These are phyloP conservation scores for Mycena capillaripes DNA, from an alignment of 768 basidiomycete species.

Conservation along the genomic window DNA sequence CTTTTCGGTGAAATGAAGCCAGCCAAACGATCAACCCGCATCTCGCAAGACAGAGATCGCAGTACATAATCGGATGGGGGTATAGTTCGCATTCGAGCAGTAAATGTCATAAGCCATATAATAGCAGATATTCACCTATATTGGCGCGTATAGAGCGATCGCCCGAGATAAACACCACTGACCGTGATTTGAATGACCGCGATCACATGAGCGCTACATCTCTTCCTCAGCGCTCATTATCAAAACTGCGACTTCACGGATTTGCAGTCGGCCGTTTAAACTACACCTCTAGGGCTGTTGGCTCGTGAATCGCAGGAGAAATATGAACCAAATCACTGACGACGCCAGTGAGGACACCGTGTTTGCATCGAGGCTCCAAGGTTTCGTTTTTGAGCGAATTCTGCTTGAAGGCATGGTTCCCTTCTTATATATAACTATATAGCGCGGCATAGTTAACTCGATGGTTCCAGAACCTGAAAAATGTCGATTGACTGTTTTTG, in stretches of 20 bases:
- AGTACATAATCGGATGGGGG: too few relatives aligned
- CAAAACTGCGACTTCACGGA: background rate
- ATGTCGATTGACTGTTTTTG: constrained; percentile 70
- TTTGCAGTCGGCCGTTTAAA: background rate
- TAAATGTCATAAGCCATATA: background rate
- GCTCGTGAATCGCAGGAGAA: background rate
- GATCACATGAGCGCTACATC: constrained; percentile 31
- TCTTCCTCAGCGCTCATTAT: background rate
- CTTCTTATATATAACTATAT: background rate
- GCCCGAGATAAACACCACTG: background rate
- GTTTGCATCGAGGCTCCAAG: constrained; percentile 15
- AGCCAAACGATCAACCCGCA: too few relatives aligned
- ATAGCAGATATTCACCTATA: background rate
- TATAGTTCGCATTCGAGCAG: background rate
- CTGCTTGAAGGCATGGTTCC: constrained; percentile 33
- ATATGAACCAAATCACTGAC: background rate
- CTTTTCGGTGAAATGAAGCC: too few relatives aligned
- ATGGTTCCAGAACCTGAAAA: constrained; percentile 39
- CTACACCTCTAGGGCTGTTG: background rate
- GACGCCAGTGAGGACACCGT: background rate
- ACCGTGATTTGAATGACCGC: constrained; percentile 14
- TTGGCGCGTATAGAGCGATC: background rate
- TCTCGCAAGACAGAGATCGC: too few relatives aligned
- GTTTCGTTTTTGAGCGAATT: constrained; percentile 34
- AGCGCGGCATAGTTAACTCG: too few relatives aligned